A percentile compares a stretch with the other conserved stretches of the same genome.
These are phyloP conservation scores for Cystobasidiaceae sp. DNA, from an alignment of 1,284 basidiomycete species.

Conservation along the genomic window DNA sequence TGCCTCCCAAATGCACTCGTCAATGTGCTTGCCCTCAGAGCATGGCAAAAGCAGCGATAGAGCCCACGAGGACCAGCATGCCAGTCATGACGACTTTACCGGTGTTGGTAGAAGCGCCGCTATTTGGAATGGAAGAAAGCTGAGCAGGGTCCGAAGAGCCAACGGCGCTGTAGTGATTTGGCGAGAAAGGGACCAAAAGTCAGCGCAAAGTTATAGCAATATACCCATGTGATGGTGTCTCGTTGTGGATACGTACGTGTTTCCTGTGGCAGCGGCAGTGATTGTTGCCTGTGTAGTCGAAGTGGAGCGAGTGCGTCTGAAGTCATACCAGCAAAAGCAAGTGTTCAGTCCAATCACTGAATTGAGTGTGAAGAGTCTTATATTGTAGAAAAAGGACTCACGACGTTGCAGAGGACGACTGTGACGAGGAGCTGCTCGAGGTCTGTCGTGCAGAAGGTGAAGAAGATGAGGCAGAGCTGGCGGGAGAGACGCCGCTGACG, in stretches of 20 bases:
- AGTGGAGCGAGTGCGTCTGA: not conserved
- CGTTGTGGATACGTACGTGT: not conserved
- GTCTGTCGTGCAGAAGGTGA: too few species aligned
- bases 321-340: not conserved
- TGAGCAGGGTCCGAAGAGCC: not conserved
- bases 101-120: constrained; percentile 2
- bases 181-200: not conserved
- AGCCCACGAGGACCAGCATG: constrained; percentile 7
- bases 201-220: not conserved
- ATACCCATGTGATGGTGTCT: not conserved
- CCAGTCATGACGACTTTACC: constrained; percentile 8
- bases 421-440: too few species aligned
- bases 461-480: constrained; percentile 1
- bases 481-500: constrained; percentile 6
- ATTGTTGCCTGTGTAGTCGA: constrained; percentile 9
- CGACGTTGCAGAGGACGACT: too few species aligned
- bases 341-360: not conserved
- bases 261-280: not conserved
- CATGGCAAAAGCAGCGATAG: constrained; percentile 9
- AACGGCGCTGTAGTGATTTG: not conserved
- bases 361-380: not conserved
- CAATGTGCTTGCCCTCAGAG: not conserved
- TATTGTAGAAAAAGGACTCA: not conserved
- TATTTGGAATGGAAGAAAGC: constrained; percentile 1
- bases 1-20: not conserved